These are phyloP conservation scores for Russula sp. DNA, from an alignment of 768 basidiomycete genomes.

Conservation along the genomic window DNA sequence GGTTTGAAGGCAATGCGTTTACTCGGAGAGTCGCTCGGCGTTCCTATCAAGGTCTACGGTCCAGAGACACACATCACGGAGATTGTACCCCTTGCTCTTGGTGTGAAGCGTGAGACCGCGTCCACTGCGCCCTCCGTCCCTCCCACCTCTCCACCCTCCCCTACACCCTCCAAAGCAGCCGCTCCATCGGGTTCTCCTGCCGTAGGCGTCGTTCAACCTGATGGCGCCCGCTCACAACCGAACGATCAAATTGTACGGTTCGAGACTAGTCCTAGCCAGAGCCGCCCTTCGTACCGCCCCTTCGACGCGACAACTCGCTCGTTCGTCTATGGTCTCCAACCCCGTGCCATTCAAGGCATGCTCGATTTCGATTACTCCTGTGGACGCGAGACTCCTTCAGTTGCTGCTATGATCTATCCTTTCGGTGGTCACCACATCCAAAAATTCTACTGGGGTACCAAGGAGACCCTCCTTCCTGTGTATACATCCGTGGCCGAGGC, in stretches of 20 bases:
- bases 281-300: constrained; percentile 78
- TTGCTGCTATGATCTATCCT: constrained; percentile 99
- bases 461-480: constrained; percentile 96
- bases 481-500: constrained; percentile 92
- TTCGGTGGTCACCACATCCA: constrained; percentile 99
- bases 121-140: constrained; percentile 33
- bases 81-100: constrained; percentile 97
- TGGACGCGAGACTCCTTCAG: constrained; percentile 82
- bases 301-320: constrained; percentile 93
- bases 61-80: constrained; percentile 98
- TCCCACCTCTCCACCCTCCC: constrained; percentile 41
- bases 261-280: constrained; percentile 38
- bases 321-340: constrained; percentile 97
- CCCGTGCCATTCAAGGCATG: constrained; percentile 97
- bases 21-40: constrained; percentile 93
- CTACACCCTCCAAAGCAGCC: constrained; percentile 33
- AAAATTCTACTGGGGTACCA: constrained; percentile 99
- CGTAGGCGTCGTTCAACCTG: constrained; percentile 67
- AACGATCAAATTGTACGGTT: constrained; percentile 91
- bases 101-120: constrained; percentile 54
- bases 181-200: constrained; percentile 32
- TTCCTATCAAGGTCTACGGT: constrained; percentile 94
- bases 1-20: constrained; percentile 97
- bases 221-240: constrained; percentile 75
- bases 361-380: constrained; percentile 99